Base-by-base conservation (phyloP, 164 flowering plant genomes). In the Sedum album region DNA sequence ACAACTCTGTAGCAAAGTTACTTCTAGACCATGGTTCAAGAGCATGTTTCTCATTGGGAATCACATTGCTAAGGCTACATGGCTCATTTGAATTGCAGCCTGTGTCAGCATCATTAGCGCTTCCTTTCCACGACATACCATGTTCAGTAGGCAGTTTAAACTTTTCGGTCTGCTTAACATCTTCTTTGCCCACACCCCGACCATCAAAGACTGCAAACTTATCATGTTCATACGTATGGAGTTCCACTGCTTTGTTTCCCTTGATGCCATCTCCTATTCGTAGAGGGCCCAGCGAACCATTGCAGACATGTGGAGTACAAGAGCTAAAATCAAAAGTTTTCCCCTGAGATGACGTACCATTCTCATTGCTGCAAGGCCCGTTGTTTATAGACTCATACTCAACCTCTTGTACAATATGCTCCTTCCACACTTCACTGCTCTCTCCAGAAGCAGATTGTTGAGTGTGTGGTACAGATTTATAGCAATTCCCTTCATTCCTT, bases 331-430 rank as follows among this genome's bases (percentile, higher is more conserved):
- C 93, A 60, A 77, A 78, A 41, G 75, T 74, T 35, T 73, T 72
- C 30, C 83, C 89, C 66, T 79, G 82, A 9, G 75, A 80, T 69
- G 72, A 42, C 31, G 46, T 42, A 60, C 48, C 75, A 72, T 76
- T 77, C 82, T 83, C 79, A 53, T 78, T 88, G 76, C 72, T 75
- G n/a, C 73, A 89, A 72, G 82, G 69, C 15, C 81, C 87, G 78
- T 75, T 82, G 69, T 79, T 74, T 21, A 77, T 72, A 23, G 76
- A 76, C 69, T 88, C 91, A 76, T 83, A 88, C 75, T 87, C 89
- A 67, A 90, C 83, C 76, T 88, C 96, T 73, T 88, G 87, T 38
- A 88, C 83, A 74, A 88, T 82, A 57, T 87, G 83, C 68, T 88
- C 94, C 57, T 78, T 78, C 4, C 89, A 82, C 67, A 74, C 67